These are phyloP conservation scores for Moricandia arvensis DNA, from an alignment of 345 rosid species.

Conservation along the genomic window DNA sequence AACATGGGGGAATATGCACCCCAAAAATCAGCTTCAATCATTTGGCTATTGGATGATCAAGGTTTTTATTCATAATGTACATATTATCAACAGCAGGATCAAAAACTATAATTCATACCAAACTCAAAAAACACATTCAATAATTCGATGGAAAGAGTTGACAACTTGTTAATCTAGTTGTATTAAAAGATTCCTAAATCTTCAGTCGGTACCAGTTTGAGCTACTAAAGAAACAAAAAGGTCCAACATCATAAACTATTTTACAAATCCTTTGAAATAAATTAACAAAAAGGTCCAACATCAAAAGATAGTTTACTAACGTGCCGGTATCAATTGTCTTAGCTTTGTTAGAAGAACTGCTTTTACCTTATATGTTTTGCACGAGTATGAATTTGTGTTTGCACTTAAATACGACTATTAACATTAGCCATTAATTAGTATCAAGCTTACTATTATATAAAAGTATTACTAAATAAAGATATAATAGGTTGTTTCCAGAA, in stretches of 20 bases:
- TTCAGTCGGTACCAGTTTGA: conserved; percentile 15
- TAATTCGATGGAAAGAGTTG: conserved; percentile 30
- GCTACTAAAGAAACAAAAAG: conserved; percentile 17
- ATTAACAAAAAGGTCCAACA: conserved; percentile 20
- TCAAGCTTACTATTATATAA: not conserved
- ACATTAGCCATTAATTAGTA: not conserved
- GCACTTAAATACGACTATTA: not conserved
- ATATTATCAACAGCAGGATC: conserved; percentile 21
- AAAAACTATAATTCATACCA: conserved; percentile 17
- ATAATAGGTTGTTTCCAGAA: too few species aligned
- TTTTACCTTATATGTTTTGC: not conserved
- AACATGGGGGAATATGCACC: not conserved
- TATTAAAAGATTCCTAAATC: conserved; percentile 22
- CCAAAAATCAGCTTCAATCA: not conserved
- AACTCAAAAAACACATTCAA: conserved; percentile 10
- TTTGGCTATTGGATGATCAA: not conserved
- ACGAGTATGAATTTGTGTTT: not conserved
- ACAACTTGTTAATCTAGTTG: conserved; percentile 37
- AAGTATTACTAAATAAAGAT: not conserved
- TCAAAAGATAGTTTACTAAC: not conserved
- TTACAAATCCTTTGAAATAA: not conserved
- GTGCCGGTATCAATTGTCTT: too few species aligned
- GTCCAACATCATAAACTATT: not conserved
- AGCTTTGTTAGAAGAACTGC: not conserved
- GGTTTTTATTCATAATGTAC: not conserved